These are phyloP conservation scores for Pestalotiopsis sp. DNA, from an alignment of 2,329 filamentous ascomycete genomes.

Conservation along the genomic window DNA sequence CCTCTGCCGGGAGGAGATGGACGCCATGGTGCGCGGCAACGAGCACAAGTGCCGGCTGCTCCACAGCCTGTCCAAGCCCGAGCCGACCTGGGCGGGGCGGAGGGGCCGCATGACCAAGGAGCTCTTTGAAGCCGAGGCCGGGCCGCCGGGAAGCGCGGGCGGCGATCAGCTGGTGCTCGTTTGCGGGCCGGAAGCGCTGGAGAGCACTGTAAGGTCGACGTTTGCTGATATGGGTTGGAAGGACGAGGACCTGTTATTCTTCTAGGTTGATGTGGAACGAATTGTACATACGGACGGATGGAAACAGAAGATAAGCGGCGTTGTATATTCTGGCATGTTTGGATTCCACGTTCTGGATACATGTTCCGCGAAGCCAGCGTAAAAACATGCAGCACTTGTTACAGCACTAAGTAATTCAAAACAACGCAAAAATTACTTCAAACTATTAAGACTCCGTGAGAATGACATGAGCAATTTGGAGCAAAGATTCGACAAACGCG, in stretches of 20 bases:
- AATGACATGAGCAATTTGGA: no score
- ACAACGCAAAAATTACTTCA: no score
- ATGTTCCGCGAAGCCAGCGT: no score
- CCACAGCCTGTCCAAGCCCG: constrained; percentile 69
- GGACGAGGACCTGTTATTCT: constrained; percentile 75
- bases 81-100: constrained; percentile 67
- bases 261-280: constrained; percentile 43
- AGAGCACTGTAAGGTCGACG: constrained; percentile 60
- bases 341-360: no score
- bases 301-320: no score
- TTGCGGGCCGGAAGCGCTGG: constrained; percentile 78
- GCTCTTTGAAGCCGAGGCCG: constrained; percentile 63
- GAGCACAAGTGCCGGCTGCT: constrained; percentile 63
- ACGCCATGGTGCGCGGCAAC: constrained; percentile 58
- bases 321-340: no score
- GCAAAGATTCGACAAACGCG: no score
- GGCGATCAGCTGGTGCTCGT: constrained; percentile 69
- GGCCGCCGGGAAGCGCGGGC: constrained; percentile 34
- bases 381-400: no score
- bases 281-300: not conserved
- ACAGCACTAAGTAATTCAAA: no score
- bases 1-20: constrained; percentile 75
- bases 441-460: no score
- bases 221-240: constrained; percentile 66
- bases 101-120: constrained; percentile 67